Base-by-base conservation (phyloP, 164 flowering plant genomes). In the Annona squamosa region DNA sequence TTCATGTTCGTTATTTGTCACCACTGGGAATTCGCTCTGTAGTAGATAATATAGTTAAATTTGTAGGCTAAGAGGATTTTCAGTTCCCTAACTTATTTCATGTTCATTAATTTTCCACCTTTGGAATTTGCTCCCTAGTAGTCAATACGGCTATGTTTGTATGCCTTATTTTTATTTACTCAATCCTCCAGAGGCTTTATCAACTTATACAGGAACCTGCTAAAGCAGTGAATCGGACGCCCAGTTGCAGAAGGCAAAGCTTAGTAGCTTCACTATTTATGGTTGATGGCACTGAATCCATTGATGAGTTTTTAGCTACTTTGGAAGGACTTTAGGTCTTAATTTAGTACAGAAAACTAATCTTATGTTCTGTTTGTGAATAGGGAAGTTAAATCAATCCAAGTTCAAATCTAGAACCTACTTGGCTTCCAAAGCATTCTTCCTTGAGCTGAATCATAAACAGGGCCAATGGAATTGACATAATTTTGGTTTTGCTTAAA, bases 161-260 rank as follows among this genome's bases (percentile, higher is more conserved):
- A 26, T 26, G 37, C 37, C 37, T 26, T 26, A 26, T 26, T 26
- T n/a, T 26, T 26, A 1, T 26, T 26, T 26, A 26, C 37, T 26
- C 37, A 26, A 26, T 26, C 42, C 67, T 61, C 26, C 71, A 76
- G 78, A 66, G 68, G 9, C 89, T 94, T 76, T 82, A 78, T 68
- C 77, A 77, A 74, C 78, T 94, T 41, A 75, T 86, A 43, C 81
- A 89, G 83, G 82, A 77, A 4, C 78, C 89, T 44, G 76, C 76
- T 64, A 83, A 85, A 73, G 72, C 71, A 13, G 66, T 59, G 82
- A 75, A 17, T 71, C 52, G 62, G 81, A 79, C 10, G 18, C 79
- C 72, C 75, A 77, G 69, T 75, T 65, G 26, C 68, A 65, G 19
- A 83, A 74, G 62, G 65, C 68, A 59, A 76, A 82, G 87, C 94